A percentile compares a stretch with the other conserved stretches of the same genome.
phyloP scores from a whole-genome alignment of 2,329 filamentous ascomycete species.

The Blumeriella jaapii region DNA sequence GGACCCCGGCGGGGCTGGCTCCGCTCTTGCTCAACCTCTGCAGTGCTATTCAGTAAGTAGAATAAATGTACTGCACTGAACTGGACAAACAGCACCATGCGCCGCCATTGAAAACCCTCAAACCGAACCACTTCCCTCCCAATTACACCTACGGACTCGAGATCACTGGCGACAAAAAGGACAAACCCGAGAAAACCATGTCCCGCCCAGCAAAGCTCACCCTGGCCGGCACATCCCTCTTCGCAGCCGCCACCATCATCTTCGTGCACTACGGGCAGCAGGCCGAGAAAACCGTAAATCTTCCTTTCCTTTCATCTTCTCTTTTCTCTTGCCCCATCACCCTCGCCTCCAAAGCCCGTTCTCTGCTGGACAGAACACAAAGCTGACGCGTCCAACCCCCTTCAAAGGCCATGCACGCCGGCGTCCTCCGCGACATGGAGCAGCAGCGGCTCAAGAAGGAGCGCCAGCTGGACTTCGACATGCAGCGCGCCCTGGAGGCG shows the following conservation, averaged over 20 bases:
- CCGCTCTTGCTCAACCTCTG: no score
- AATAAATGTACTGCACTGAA: no score
- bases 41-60: no score
- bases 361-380: neutral
- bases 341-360: neutral
- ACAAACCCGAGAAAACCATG: slow-evolving; percentile 42
- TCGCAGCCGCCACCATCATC: slow-evolving; percentile 64
- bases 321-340: neutral
- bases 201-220: slow-evolving; percentile 85
- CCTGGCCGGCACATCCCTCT: slow-evolving; percentile 62
- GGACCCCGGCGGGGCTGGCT: slow-evolving; percentile 19
- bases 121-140: neutral
- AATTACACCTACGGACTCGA: neutral
- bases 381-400: no score
- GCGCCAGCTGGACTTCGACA: slow-evolving; percentile 86
- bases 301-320: slow-evolving; percentile 24
- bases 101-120: neutral
- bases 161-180: neutral
- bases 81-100: no score
- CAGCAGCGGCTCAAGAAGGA: slow-evolving; percentile 84
- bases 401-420: slow-evolving; percentile 94
- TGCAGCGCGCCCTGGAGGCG: slow-evolving; percentile 73
- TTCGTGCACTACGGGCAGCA: slow-evolving; percentile 87
- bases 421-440: slow-evolving; percentile 89
- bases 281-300: slow-evolving; percentile 68